Conservation (phyloP, 2,329 filamentous ascomycete genomes). For the Colletotrichum tofieldiae region DNA sequence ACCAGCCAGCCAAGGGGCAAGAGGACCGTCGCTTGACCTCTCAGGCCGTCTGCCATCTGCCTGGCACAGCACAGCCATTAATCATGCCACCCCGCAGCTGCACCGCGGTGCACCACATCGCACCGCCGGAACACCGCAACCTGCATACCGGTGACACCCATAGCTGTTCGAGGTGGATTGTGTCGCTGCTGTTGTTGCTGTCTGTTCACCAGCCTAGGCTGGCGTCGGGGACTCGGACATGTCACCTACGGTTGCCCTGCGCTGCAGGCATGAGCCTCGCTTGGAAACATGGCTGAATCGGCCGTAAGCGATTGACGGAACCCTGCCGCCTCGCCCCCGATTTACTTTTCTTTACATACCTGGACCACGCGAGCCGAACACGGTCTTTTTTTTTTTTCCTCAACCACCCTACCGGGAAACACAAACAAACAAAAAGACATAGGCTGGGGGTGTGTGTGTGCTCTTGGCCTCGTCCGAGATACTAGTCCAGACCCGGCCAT, state of each 20-base stretch:
- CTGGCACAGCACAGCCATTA: slow-evolving; percentile 19
- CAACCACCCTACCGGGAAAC: slow-evolving; percentile 14
- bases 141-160: slow-evolving; percentile 32
- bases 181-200: not conserved
- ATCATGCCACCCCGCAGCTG: slow-evolving; percentile 40
- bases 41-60: slow-evolving; percentile 20
- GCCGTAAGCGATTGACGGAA: slow-evolving; percentile 32
- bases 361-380: slow-evolving; percentile 35
- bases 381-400: slow-evolving; percentile 15
- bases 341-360: slow-evolving; percentile 20
- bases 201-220: not conserved
- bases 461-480: not conserved
- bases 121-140: slow-evolving; percentile 24
- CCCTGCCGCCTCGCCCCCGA: slow-evolving; percentile 34
- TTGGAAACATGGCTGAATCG: slow-evolving; percentile 35
- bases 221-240: slow-evolving; percentile 15
- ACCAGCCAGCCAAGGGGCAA: not conserved
- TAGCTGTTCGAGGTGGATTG: slow-evolving; percentile 1
- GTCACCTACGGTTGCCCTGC: not conserved
- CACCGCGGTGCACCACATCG: slow-evolving; percentile 21
- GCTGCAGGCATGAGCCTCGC: slow-evolving; percentile 23
- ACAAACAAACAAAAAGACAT: not conserved
- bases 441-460: not conserved
- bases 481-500: slow-evolving; percentile 31
- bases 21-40: not conserved